Base-by-base conservation (phyloP, 1,284 basidiomycete genomes). In the Farysia itapuensis region DNA sequence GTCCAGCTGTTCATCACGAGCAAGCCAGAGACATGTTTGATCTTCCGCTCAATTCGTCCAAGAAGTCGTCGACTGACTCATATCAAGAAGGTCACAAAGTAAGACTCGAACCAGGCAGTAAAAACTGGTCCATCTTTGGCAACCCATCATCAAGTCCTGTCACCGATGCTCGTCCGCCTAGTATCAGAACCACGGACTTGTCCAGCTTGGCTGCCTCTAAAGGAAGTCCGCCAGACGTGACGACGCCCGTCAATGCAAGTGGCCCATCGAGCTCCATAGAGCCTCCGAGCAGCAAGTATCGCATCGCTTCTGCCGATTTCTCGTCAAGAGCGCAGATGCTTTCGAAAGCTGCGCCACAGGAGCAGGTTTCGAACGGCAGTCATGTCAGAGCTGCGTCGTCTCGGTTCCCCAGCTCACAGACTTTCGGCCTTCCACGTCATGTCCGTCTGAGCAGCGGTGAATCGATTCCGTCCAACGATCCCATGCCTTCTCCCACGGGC, bases 121-220 rank as follows among this genome's bases (percentile, higher is more conserved):
- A 59, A 35, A 72, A 70, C 8, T 54, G 54, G 40, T 64, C 60
- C 31, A 69, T 72, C 44, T 72, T 72, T 46, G 60, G 56, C 39
- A 48, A 59, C 11, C 30, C 30, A 1, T 13, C 56, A 0, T 29
- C 42, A 16, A 42, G 42, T 14, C 46, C 53, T 5, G 33, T 59
- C 3, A 16, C 40, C 6, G n/a, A 50, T 5, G 38, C 59, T 2
- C 43, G 59, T 6, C 46, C 53, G n/a, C 50, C 64, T 0, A 66
- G 43, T 45, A 48, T 50, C 39, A 53, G 51, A 44, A 39, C 63
- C 11, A 16, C 50, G 7, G 36, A 38, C 14, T 33, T 52, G 2
- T 32, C 35, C 39, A 42, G 23, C 26, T n/a, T n/a, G n/a, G n/a
- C n/a, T 9, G n/a, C 11, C 34, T 20, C 45, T 5, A 43, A 8